These are phyloP conservation scores for Vitis hybrid DNA, from an alignment of 177 flowering plant genomes.

Conservation along the genomic window DNA sequence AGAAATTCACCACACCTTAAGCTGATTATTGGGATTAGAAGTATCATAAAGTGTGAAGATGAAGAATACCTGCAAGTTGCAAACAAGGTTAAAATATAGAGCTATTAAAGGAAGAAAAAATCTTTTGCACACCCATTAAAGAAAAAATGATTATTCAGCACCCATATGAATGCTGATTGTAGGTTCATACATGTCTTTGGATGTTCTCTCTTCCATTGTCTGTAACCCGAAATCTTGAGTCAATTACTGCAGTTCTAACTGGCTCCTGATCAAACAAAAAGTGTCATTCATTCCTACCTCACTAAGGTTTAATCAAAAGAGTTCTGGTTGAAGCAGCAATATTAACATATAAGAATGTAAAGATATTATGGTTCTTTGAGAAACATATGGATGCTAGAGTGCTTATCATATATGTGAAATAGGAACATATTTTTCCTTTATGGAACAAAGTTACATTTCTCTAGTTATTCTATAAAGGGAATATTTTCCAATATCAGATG, in stretches of 20 bases:
- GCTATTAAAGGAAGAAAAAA: neutral
- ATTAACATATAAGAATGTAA: neutral
- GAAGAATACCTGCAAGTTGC: constrained; percentile 68
- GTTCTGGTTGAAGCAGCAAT: neutral
- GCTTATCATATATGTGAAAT: neutral
- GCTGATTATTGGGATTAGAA: constrained; percentile 63
- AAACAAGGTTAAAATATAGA: neutral
- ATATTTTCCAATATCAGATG: neutral
- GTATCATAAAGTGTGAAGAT: constrained; percentile 74
- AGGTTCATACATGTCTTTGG: constrained; percentile 56
- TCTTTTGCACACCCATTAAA: neutral
- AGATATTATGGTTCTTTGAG: neutral
- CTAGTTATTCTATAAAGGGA: neutral
- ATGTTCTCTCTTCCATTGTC: constrained; percentile 86
- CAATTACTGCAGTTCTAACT: constrained; percentile 62
- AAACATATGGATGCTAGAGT: no score
- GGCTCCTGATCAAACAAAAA: constrained; percentile 55
- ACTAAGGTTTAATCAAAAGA: neutral
- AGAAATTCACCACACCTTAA: constrained; percentile 57
- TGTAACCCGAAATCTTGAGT: constrained; percentile 72
- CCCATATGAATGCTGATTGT: neutral
- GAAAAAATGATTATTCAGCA: neutral
- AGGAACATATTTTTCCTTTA: neutral
- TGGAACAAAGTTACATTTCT: neutral
- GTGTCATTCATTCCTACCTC: neutral